Evolutionary conservation across 805 yeast species (phyloP).

Genomic region (Saccharomyces jurei): DNA sequence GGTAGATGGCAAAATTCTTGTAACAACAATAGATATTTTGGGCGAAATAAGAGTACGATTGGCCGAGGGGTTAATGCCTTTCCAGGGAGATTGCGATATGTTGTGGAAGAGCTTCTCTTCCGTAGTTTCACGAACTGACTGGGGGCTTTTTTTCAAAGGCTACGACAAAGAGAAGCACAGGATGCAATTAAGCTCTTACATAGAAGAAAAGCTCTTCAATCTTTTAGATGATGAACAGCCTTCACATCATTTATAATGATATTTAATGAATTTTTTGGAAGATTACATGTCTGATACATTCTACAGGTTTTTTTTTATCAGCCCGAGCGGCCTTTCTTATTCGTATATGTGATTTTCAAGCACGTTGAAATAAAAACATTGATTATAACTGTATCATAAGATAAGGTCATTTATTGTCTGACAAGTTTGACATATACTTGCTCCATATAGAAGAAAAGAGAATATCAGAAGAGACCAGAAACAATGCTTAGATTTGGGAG

Average conservation of each 20-base stretch:
- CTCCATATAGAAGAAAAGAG: neutral
- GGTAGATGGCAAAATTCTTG: neutral
- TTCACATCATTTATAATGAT: neutral
- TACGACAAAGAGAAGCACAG: slow-evolving; percentile 4
- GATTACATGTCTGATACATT: neutral
- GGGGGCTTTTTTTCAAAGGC: slow-evolving; percentile 13
- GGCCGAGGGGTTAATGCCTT: neutral
- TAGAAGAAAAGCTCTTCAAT: neutral
- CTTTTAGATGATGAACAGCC: neutral
- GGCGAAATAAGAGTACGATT: neutral
- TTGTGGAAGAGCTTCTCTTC: neutral
- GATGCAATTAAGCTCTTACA: neutral
- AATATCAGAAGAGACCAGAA: neutral
- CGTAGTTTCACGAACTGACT: slow-evolving; percentile 10
- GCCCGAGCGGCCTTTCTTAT: neutral
- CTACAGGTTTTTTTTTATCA: neutral
- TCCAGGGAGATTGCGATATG: neutral
- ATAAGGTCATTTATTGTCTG: neutral
- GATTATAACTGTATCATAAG: neutral
- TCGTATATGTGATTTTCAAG: neutral
- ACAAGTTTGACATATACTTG: neutral
- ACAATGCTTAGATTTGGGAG: neutral
- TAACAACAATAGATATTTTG: neutral
- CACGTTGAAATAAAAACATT: neutral
- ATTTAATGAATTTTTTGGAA: neutral